phyloP scores from a whole-genome alignment of 352 stramenopile species.

The Aphanomyces invadans region DNA sequence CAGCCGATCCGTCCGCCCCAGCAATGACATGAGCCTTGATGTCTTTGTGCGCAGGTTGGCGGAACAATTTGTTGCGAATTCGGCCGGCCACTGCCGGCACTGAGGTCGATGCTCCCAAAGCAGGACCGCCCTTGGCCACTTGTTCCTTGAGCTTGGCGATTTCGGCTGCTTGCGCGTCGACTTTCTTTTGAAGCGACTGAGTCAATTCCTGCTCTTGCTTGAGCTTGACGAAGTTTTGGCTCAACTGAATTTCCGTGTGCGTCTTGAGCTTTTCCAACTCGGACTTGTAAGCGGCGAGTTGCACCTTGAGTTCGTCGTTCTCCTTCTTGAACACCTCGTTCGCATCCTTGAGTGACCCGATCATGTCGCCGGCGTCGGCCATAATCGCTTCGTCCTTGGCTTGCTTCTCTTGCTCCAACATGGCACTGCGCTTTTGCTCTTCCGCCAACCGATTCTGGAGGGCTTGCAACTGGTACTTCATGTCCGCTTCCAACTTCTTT shows the following conservation, averaged over 20 bases:
- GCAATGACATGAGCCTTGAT: slow-evolving; percentile 13
- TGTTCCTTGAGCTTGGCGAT: slow-evolving; percentile 64
- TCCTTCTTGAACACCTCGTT: slow-evolving; percentile 71
- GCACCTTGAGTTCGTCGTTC: slow-evolving; percentile 64
- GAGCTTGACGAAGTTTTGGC: slow-evolving; percentile 63
- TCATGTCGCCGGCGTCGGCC: slow-evolving; percentile 74
- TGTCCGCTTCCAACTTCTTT: slow-evolving; percentile 77
- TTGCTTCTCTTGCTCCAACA: slow-evolving; percentile 45
- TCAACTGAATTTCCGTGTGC: slow-evolving; percentile 70
- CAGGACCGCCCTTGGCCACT: slow-evolving; percentile 13
- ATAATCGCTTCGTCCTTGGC: slow-evolving; percentile 50
- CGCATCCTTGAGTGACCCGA: slow-evolving; percentile 69
- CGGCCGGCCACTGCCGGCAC: slow-evolving; percentile 31
- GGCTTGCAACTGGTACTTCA: slow-evolving; percentile 75
- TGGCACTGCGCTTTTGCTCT: slow-evolving; percentile 67
- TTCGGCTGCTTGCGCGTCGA: slow-evolving; percentile 54
- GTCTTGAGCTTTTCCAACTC: slow-evolving; percentile 68
- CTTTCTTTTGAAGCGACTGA: slow-evolving; percentile 68
- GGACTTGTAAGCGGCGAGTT: slow-evolving; percentile 49
- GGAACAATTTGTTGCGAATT: slow-evolving; percentile 51
- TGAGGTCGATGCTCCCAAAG: slow-evolving; percentile 28
- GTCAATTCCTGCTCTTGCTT: slow-evolving; percentile 64
- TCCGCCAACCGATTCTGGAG: slow-evolving; percentile 71
- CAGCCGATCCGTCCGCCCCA: too few relatives aligned
- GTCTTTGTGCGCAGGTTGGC: slow-evolving; percentile 79